Evolutionary conservation across 2,329 filamentous ascomycete species (phyloP).

Genomic region (Exophiala viscosa): DNA sequence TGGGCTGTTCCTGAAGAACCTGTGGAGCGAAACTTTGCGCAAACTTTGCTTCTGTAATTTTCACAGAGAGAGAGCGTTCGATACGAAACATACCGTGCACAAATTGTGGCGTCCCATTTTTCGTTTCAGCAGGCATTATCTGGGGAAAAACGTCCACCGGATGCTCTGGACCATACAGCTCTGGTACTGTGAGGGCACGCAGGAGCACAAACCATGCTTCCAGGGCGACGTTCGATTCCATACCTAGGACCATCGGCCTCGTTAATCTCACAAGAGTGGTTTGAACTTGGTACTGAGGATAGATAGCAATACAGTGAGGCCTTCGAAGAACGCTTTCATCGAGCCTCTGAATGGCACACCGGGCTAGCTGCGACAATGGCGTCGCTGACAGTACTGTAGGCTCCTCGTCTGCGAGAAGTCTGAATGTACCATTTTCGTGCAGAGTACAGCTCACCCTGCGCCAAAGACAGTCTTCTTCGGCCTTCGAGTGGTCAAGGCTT

Average conservation of each 20-base stretch:
- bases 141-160: conserved; percentile 24
- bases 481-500: conserved; percentile 47
- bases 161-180: conserved; percentile 72
- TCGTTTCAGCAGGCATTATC: conserved; percentile 42
- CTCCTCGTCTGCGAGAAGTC: conserved; percentile 82
- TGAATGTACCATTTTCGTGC: conserved; percentile 91
- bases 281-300: conserved; percentile 81
- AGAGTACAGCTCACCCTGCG: conserved; percentile 85
- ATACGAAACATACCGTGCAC: conserved; percentile 62
- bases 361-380: conserved; percentile 80
- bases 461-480: conserved; percentile 56
- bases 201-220: conserved; percentile 96
- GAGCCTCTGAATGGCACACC: conserved; percentile 84
- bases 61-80: conserved; percentile 57
- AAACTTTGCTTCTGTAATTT: conserved; percentile 61
- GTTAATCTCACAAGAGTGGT: conserved; percentile 71
- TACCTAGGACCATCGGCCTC: conserved; percentile 81
- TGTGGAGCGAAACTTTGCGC: conserved; percentile 17
- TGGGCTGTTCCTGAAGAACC: conserved; percentile 10
- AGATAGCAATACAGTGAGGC: conserved; percentile 91
- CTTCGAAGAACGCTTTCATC: conserved; percentile 88
- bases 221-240: conserved; percentile 85
- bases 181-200: conserved; percentile 85
- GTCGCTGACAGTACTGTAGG: conserved; percentile 75
- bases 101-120: conserved; percentile 32